Conservation (phyloP, 2,329 filamentous ascomycete species). For the Didymellaceae sp. region DNA sequence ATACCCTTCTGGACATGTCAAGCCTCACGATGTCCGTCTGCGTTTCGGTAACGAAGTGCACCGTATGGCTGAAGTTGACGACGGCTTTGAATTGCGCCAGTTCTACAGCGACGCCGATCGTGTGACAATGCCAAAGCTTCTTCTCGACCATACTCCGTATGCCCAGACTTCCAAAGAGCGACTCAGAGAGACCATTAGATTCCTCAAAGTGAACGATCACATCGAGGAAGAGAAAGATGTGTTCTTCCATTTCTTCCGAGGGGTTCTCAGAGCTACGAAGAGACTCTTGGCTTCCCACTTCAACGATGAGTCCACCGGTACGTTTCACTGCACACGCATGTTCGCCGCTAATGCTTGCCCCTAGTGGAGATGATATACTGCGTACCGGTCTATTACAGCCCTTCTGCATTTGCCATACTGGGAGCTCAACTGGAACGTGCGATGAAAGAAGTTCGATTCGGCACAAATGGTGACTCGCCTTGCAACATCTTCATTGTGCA, state of each 20-base stretch:
- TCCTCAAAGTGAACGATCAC: not conserved
- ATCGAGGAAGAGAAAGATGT: conserved; percentile 16
- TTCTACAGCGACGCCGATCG: not conserved
- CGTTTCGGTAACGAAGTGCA: conserved; percentile 15
- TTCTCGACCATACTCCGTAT: conserved; percentile 11
- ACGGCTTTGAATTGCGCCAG: not conserved
- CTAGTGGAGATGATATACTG: conserved; percentile 20
- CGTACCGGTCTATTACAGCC: conserved; percentile 21
- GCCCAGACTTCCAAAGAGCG: not conserved
- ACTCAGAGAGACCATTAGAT: not conserved
- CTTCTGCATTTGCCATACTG: conserved; percentile 12
- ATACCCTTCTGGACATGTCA: not conserved
- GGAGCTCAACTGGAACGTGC: conserved; percentile 12
- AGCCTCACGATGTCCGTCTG: not conserved
- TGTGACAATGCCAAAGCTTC: conserved; percentile 13
- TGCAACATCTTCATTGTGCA: conserved; percentile 25
- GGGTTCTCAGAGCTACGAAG: conserved; percentile 2
- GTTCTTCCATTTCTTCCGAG: conserved; percentile 7
- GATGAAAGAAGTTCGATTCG: conserved; percentile 11
- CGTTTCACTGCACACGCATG: not conserved
- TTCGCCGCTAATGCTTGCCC: not conserved
- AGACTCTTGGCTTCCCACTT: not conserved
- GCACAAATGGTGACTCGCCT: not conserved
- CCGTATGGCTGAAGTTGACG: conserved; percentile 3
- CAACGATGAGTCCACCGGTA: conserved; percentile 1